Evolutionary conservation across 176 grass and related monocot genomes (phyloP).

Genomic region (Dendrocalamus sinicus): DNA sequence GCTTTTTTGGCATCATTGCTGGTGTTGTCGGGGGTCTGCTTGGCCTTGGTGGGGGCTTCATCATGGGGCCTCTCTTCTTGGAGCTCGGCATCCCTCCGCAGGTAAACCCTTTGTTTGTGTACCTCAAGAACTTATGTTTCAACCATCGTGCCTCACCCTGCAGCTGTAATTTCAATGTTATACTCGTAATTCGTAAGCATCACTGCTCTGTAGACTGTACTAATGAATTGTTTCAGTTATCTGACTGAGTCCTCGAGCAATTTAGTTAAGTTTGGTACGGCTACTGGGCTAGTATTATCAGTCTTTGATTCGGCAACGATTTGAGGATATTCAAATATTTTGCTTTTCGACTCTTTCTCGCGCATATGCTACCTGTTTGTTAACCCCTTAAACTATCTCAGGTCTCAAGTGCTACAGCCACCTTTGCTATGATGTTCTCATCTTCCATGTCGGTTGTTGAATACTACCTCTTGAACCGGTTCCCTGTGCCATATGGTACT

Average conservation of each 20-base stretch:
- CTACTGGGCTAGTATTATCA: too few relatives aligned
- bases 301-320: not conserved
- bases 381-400: not conserved
- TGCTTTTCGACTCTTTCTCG: too few relatives aligned
- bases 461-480: slow-evolving; percentile 73
- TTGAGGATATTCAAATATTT: not conserved
- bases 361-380: not conserved
- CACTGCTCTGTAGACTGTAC: not conserved
- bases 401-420: slow-evolving; percentile 88
- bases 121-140: not conserved
- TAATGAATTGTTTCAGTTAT: not conserved
- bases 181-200: not conserved
- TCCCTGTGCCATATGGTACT: slow-evolving; percentile 73
- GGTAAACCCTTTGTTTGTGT: slow-evolving; percentile 17
- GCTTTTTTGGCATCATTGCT: slow-evolving; percentile 52
- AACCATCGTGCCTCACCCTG: not conserved
- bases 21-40: slow-evolving; percentile 70
- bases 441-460: slow-evolving; percentile 79
- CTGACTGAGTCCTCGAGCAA: not conserved
- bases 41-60: slow-evolving; percentile 81
- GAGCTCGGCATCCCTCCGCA: slow-evolving; percentile 81
- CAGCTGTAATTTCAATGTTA: not conserved
- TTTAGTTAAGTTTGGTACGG: too few relatives aligned
- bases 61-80: slow-evolving; percentile 82
- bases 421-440: slow-evolving; percentile 94